Conservation (phyloP, 768 basidiomycete species). For the Botryobasidium botryosum region DNA sequence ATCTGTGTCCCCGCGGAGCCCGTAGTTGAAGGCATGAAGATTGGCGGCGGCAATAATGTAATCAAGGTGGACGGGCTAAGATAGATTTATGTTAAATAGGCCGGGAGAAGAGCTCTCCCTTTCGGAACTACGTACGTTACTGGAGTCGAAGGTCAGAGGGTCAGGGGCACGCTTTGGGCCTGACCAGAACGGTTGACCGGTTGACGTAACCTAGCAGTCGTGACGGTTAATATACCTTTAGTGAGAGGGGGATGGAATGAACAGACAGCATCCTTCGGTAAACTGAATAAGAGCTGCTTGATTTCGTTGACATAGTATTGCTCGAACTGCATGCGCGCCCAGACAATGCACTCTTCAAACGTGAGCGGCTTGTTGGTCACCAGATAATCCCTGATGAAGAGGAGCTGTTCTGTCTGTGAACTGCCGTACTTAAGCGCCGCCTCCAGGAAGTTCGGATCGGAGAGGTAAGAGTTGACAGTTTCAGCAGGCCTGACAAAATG, state of each 20-base stretch:
- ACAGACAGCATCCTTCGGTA: slow-evolving; percentile 77
- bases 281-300: slow-evolving; percentile 77
- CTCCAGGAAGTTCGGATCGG: slow-evolving; percentile 91
- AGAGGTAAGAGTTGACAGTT: slow-evolving; percentile 89
- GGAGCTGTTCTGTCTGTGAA: slow-evolving; percentile 76
- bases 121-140: slow-evolving; percentile 44
- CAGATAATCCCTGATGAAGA: slow-evolving; percentile 75
- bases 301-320: slow-evolving; percentile 86
- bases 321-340: slow-evolving; percentile 94
- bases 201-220: slow-evolving; percentile 39
- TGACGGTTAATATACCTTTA: neutral
- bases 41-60: slow-evolving; percentile 92
- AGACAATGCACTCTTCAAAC: slow-evolving; percentile 93
- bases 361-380: slow-evolving; percentile 87
- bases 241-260: neutral
- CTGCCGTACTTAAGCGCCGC: slow-evolving; percentile 80
- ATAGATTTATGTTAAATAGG: neutral
- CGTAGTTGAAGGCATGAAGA: slow-evolving; percentile 95
- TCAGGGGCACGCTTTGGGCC: slow-evolving; percentile 97
- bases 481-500: slow-evolving; percentile 89
- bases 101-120: neutral
- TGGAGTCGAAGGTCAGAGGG: slow-evolving; percentile 68
- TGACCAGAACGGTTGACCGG: slow-evolving; percentile 97
- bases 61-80: slow-evolving; percentile 63
- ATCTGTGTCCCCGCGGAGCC: slow-evolving; percentile 78